These are phyloP conservation scores for Coemansia brasiliensis DNA, from an alignment of 192 early-diverging fungal species.

Conservation along the genomic window DNA sequence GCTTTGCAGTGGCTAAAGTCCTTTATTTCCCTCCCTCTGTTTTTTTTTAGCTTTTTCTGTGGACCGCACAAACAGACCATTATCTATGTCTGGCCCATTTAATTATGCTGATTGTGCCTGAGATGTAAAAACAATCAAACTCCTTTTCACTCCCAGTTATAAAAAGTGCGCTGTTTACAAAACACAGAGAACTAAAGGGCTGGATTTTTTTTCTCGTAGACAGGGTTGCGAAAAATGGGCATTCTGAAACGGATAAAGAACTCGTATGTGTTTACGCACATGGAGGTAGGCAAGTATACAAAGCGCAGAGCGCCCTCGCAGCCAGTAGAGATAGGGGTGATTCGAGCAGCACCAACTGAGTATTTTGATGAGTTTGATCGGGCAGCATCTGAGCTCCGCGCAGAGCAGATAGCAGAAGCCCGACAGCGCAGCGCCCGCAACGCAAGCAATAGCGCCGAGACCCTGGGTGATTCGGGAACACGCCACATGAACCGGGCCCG, in stretches of 20 bases:
- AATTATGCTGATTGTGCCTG: no score
- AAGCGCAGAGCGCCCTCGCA: constrained; percentile 31
- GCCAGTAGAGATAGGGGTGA: background rate
- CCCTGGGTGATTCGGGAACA: constrained; percentile 6
- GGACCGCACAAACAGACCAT: no score
- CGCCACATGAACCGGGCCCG: constrained; percentile 8
- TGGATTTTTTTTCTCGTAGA: no score
- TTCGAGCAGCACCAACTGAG: constrained; percentile 8
- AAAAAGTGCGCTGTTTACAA: no score
- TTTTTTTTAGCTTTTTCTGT: no score
- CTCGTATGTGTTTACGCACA: constrained; percentile 56
- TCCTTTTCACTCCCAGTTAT: no score
- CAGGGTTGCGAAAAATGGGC: constrained; percentile 34
- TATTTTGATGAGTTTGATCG: constrained; percentile 46
- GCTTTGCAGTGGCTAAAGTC: no score
- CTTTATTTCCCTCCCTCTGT: no score
- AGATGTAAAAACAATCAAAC: no score
- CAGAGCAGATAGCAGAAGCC: constrained; percentile 16
- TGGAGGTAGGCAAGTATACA: constrained; percentile 59
- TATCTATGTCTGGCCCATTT: no score
- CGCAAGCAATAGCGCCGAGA: constrained; percentile 14
- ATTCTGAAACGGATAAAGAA: constrained; percentile 50
- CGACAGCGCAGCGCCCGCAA: constrained; percentile 6
- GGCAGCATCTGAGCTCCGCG: constrained; percentile 27
- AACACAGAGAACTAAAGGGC: no score